These are phyloP conservation scores for Sclerotiophoma versabilis DNA, from an alignment of 2,329 filamentous ascomycete species.

Conservation along the genomic window DNA sequence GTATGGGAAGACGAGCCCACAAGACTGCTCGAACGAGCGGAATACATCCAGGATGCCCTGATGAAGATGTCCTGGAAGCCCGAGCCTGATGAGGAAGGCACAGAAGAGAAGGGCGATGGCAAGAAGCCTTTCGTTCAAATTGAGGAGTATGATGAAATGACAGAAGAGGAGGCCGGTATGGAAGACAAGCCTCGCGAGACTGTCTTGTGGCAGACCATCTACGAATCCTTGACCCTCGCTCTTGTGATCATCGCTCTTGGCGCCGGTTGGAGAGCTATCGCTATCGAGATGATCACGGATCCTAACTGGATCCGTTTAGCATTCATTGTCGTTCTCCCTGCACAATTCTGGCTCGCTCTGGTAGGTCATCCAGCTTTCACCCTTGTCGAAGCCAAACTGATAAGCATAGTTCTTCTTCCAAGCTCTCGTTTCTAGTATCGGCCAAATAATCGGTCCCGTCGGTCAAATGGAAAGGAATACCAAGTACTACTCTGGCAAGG, in stretches of 20 bases:
- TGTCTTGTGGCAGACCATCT: slow-evolving; percentile 62
- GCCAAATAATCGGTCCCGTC: slow-evolving; percentile 75
- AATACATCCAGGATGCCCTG: slow-evolving; percentile 75
- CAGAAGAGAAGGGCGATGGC: slow-evolving; percentile 45
- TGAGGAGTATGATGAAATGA: slow-evolving; percentile 22
- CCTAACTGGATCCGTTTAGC: slow-evolving; percentile 61
- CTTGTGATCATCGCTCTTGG: slow-evolving; percentile 63
- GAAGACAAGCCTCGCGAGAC: slow-evolving; percentile 54
- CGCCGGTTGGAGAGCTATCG: slow-evolving; percentile 63
- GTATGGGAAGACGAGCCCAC: slow-evolving; percentile 85
- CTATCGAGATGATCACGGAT: slow-evolving; percentile 63
- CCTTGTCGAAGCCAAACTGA: slow-evolving; percentile 16
- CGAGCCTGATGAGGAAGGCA: slow-evolving; percentile 52
- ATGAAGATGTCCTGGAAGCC: slow-evolving; percentile 73
- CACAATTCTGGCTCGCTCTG: slow-evolving; percentile 66
- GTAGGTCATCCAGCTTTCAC: slow-evolving; percentile 37
- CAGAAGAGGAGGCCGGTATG: slow-evolving; percentile 29
- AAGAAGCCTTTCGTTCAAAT: slow-evolving; percentile 25
- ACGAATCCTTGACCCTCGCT: slow-evolving; percentile 61
- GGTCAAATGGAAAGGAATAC: slow-evolving; percentile 77
- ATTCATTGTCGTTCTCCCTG: slow-evolving; percentile 60
- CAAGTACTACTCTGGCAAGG: slow-evolving; percentile 77
- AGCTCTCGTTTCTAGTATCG: slow-evolving; percentile 29
- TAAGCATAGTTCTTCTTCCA: slow-evolving; percentile 42
- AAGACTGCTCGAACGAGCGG: slow-evolving; percentile 72